Evolutionary conservation across 805 yeast species (phyloP).

Genomic region (Candida gorgasii): DNA sequence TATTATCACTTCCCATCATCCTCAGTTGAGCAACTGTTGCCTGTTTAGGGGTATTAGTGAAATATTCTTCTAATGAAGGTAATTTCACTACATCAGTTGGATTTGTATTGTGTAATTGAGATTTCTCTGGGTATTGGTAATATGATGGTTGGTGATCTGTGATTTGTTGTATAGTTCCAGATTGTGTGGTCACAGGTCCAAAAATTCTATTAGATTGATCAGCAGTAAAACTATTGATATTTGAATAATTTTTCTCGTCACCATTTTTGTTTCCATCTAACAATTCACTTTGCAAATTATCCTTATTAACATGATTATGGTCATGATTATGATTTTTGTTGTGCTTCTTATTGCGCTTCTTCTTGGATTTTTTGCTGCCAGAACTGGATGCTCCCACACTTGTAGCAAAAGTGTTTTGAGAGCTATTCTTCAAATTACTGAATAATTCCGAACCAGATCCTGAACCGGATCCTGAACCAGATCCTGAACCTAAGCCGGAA

Average conservation of each 20-base stretch:
- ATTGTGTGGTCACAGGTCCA: constrained; percentile 14
- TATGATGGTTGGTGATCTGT: constrained; percentile 18
- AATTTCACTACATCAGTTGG: constrained; percentile 12
- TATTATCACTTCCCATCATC: constrained; percentile 3
- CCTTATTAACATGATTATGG: constrained; percentile 5
- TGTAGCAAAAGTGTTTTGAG: constrained; percentile 6
- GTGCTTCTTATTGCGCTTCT: constrained; percentile 1
- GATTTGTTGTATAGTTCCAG: constrained; percentile 6
- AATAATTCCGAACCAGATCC: constrained; percentile 11
- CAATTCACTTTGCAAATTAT: constrained; percentile 3
- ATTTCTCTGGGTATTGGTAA: constrained; percentile 24
- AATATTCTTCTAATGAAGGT: constrained; percentile 19
- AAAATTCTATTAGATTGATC: constrained; percentile 23
- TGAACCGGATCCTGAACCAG: constrained; percentile 9
- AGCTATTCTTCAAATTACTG: constrained; percentile 10
- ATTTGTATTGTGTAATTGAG: constrained; percentile 17
- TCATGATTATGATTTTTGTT: neutral
- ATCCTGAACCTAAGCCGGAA: constrained; percentile 1
- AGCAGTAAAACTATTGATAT: constrained; percentile 18
- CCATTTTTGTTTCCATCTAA: neutral
- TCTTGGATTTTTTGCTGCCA: constrained; percentile 10
- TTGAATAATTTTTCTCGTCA: constrained; percentile 6
- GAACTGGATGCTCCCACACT: neutral
- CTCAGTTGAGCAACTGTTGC: neutral
- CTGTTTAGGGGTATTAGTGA: constrained; percentile 4